Percentiles rank a stretch among this genome's conserved stretches.
Evolutionary conservation across 139 green algal genomes (phyloP).

Genomic region (Astrephomene gubernaculifera): DNA sequence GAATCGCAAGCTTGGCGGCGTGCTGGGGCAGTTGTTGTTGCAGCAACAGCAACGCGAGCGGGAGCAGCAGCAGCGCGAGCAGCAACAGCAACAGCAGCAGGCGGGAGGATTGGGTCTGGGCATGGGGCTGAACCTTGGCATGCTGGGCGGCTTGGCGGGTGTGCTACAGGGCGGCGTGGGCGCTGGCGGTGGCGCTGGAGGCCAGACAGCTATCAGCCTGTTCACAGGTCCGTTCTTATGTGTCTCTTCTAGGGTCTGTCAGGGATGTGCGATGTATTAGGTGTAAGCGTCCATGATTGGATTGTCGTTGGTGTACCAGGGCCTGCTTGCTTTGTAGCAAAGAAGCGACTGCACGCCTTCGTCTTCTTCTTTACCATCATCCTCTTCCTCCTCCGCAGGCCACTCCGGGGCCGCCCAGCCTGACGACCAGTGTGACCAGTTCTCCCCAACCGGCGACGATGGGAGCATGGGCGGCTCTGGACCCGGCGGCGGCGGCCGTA

Average conservation of each 20-base stretch:
- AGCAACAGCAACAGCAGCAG: not conserved
- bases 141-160: constrained; percentile 5
- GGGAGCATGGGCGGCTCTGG: not conserved
- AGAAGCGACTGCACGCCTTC: no score
- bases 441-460: not conserved
- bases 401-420: not conserved
- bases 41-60: constrained; percentile 6
- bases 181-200: not conserved
- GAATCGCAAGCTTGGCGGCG: constrained; percentile 17
- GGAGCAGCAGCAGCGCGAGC: not conserved
- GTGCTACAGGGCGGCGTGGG: not conserved
- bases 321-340: no score
- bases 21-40: constrained; percentile 16
- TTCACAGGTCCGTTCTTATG: not conserved
- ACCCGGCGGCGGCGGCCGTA: not conserved
- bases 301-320: no score
- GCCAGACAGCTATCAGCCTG: not conserved
- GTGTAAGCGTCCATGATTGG: no score
- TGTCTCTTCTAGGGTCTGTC: not conserved
- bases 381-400: not conserved
- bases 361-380: no score
- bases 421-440: not conserved
- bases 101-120: not conserved
- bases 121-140: not conserved
- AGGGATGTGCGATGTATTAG: no score